These are phyloP conservation scores for Pseudopyrenochaeta lycopersici DNA, from an alignment of 2,329 filamentous ascomycete species.

Conservation along the genomic window DNA sequence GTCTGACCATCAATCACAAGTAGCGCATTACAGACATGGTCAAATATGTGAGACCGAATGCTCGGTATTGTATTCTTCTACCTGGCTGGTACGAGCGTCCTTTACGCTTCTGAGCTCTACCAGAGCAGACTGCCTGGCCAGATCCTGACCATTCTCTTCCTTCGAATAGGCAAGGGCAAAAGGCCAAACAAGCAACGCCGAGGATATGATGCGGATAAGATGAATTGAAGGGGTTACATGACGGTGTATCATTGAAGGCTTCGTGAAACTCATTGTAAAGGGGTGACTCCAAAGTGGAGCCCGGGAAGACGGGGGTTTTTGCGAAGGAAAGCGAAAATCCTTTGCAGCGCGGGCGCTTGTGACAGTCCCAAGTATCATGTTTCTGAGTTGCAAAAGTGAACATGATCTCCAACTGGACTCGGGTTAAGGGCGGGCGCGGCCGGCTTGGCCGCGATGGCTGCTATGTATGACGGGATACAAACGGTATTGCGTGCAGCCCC, in stretches of 20 bases:
- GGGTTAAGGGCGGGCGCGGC: slow-evolving; percentile 17
- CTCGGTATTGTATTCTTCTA: slow-evolving; percentile 37
- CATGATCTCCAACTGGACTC: slow-evolving; percentile 24
- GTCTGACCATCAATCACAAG: background rate
- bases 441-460: slow-evolving; percentile 15
- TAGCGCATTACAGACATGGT: background rate
- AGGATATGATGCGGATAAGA: slow-evolving; percentile 53
- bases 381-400: slow-evolving; percentile 34
- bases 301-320: slow-evolving; percentile 30
- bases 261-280: slow-evolving; percentile 46
- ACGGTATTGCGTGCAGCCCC: slow-evolving; percentile 12
- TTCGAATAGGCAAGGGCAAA: slow-evolving; percentile 30
- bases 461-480: slow-evolving; percentile 6
- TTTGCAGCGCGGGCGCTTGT: slow-evolving; percentile 21
- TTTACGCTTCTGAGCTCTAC: slow-evolving; percentile 19
- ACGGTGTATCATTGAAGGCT: slow-evolving; percentile 53
- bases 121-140: slow-evolving; percentile 28
- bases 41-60: slow-evolving; percentile 19
- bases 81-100: slow-evolving; percentile 29
- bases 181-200: slow-evolving; percentile 48
- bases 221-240: slow-evolving; percentile 49
- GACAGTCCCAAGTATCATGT: slow-evolving; percentile 33
- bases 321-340: slow-evolving; percentile 28
- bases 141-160: slow-evolving; percentile 30
- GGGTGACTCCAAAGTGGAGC: slow-evolving; percentile 27